Conservation (phyloP, 352 stramenopile genomes). For the Aphanomyces astaci region DNA sequence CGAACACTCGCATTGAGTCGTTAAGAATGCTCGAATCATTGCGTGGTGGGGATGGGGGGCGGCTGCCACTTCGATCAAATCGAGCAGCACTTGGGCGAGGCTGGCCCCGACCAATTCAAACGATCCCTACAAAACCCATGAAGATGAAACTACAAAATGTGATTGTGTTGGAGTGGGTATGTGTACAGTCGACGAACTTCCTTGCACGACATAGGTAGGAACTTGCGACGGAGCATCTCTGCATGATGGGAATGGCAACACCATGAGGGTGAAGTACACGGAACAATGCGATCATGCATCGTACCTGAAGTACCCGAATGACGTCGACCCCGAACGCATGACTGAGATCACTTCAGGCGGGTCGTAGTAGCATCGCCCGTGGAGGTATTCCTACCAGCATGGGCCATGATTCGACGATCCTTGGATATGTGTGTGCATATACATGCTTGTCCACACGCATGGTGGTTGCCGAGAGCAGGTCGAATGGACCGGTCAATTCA, state of each 20-base stretch:
- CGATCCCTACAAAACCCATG: constrained; percentile 22
- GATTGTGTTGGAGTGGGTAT: neutral
- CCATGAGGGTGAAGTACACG: neutral
- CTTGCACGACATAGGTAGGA: constrained; percentile 37
- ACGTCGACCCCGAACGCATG: constrained; percentile 25
- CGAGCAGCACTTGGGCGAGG: constrained; percentile 33
- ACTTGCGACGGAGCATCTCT: constrained; percentile 39
- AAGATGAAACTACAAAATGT: neutral
- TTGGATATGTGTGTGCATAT: too few species aligned
- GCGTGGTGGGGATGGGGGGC: neutral
- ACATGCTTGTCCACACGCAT: too few species aligned
- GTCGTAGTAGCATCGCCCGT: constrained; percentile 44
- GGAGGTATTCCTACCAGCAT: constrained; percentile 32
- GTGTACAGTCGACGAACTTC: constrained; percentile 24
- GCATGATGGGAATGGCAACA: neutral
- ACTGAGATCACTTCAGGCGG: constrained; percentile 45
- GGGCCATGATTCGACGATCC: constrained; percentile 14
- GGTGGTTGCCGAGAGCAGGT: constrained; percentile 31
- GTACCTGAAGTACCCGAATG: constrained; percentile 54
- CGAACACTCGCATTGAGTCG: neutral
- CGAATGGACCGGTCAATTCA: constrained; percentile 41
- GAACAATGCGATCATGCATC: constrained; percentile 7
- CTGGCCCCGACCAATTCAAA: constrained; percentile 34
- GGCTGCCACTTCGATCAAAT: neutral
- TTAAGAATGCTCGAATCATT: neutral